Evolutionary conservation across 768 basidiomycete genomes (phyloP).

Genomic region (Leucocoprinus birnbaumii): DNA sequence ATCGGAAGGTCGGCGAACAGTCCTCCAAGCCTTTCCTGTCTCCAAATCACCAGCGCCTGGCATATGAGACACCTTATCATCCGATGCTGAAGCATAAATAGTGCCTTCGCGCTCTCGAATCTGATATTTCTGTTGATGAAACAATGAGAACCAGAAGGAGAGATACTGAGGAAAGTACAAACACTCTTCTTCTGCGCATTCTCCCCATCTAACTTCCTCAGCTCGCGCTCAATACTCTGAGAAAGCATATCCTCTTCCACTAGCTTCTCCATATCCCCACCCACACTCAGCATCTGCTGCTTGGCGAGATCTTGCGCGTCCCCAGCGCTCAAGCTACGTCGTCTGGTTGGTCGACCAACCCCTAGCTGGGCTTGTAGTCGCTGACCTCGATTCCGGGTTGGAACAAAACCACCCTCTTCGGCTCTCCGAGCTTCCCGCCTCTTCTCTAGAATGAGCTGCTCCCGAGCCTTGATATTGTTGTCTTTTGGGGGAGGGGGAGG

Average conservation of each 20-base stretch:
- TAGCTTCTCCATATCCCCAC: slow-evolving; percentile 23
- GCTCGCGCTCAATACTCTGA: slow-evolving; percentile 72
- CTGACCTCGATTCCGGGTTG: slow-evolving; percentile 12
- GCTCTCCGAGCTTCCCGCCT: slow-evolving; percentile 57
- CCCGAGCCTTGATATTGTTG: slow-evolving; percentile 62
- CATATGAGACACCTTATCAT: slow-evolving; percentile 72
- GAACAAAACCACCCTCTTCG: slow-evolving; percentile 42
- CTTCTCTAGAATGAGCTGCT: slow-evolving; percentile 70
- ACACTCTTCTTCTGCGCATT: slow-evolving; percentile 40
- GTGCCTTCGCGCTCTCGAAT: slow-evolving; percentile 73
- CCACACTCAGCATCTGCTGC: slow-evolving; percentile 36
- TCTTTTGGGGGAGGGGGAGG: slow-evolving; percentile 53
- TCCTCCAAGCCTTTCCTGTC: slow-evolving; percentile 80
- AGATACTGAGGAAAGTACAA: slow-evolving; percentile 19
- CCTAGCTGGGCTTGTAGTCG: slow-evolving; percentile 28
- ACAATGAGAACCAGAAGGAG: slow-evolving; percentile 9
- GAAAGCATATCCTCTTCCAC: slow-evolving; percentile 51
- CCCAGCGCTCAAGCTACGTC: slow-evolving; percentile 78
- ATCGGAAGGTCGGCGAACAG: slow-evolving; percentile 86
- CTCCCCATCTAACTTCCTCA: slow-evolving; percentile 56
- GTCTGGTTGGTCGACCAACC: slow-evolving; percentile 49
- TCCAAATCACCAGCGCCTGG: slow-evolving; percentile 80
- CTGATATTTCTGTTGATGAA: slow-evolving; percentile 63
- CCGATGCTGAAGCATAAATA: slow-evolving; percentile 81
- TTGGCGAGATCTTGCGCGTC: slow-evolving; percentile 54